Evolutionary conservation across 352 stramenopile genomes (phyloP), one percentile per base, ranked within the genome.

Genomic region (Pythium graminicola): DNA sequence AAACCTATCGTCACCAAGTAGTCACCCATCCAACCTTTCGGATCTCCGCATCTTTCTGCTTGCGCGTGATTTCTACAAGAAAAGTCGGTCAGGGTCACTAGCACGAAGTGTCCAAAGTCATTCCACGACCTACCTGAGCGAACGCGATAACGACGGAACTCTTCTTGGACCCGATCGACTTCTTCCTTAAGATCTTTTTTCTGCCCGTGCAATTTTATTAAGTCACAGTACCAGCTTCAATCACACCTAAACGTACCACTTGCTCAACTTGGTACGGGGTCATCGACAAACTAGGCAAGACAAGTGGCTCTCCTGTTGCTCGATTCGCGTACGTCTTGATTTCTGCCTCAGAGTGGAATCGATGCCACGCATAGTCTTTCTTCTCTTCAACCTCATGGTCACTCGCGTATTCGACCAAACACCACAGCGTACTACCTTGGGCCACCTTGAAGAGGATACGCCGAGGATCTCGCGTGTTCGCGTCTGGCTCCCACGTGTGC

Each of bases 41-140:
- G 36, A 92, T 84, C 56, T 94, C 81, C 0, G 83, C 81, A 26
- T 94, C 83, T 62, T 94, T 92, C 54, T 94, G 83, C 55, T 94
- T 94, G n/a, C 83, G 59, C 17, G 81, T 87, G 58, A 94, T 94
- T 57, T 94, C 83, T 86, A 45, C 13, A 41, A 35, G 14, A 10
- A 20, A 47, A 53, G 14, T 6, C 29, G 42, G 13, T 29, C 17
- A 47, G 20, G 1, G 17, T 47, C 8, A 43, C 19, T 35, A 23
- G 9, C 9, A n/a, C 1, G 27, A 0, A 64, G 23, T 38, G 32
- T 33, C 7, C 38, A 11, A 22, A 41, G n/a, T 31, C 20, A 23
- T 6, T 2, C 6, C 35, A 17, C 16, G 35, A 27, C 56, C 4
- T 50, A 86, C 75, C 75, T 42, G 83, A 81, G 26, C 83, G 77